These are phyloP conservation scores for Tricholoma sp. DNA, from an alignment of 768 basidiomycete genomes.

Conservation along the genomic window DNA sequence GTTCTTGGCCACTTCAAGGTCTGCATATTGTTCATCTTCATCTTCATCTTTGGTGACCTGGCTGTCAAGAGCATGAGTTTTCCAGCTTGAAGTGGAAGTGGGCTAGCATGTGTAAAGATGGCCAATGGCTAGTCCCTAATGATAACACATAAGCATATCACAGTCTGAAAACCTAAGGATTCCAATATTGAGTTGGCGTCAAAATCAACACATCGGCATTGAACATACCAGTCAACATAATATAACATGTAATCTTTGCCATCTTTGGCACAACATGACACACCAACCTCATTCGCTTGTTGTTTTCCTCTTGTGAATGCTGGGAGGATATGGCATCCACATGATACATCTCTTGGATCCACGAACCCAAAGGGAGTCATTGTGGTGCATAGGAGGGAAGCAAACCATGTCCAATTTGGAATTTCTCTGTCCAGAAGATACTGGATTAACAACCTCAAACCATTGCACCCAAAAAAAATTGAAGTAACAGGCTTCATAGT, in stretches of 20 bases:
- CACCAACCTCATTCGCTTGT: background rate
- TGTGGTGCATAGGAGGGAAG: constrained; percentile 9
- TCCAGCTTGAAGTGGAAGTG: background rate
- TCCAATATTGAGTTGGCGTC: background rate
- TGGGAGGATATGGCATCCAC: constrained; percentile 4
- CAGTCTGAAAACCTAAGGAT: background rate
- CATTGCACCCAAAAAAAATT: background rate
- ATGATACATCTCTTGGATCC: constrained; percentile 9
- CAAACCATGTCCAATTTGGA: constrained; percentile 24
- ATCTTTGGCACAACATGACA: background rate
- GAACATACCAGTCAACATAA: background rate
- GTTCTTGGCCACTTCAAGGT: background rate
- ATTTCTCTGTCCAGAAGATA: background rate
- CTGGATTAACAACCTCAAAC: background rate
- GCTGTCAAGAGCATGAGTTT: background rate
- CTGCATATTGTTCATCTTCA: background rate
- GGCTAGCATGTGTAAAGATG: background rate
- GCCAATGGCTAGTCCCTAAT: background rate
- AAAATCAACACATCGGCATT: background rate
- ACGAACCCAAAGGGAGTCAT: constrained; percentile 9
- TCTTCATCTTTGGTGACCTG: background rate
- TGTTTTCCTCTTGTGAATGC: background rate
- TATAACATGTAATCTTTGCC: background rate
- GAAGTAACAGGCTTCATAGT: background rate
- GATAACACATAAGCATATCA: background rate